phyloP scores from a whole-genome alignment of 2,329 filamentous ascomycete species.

The Verticillium tricorpus region DNA sequence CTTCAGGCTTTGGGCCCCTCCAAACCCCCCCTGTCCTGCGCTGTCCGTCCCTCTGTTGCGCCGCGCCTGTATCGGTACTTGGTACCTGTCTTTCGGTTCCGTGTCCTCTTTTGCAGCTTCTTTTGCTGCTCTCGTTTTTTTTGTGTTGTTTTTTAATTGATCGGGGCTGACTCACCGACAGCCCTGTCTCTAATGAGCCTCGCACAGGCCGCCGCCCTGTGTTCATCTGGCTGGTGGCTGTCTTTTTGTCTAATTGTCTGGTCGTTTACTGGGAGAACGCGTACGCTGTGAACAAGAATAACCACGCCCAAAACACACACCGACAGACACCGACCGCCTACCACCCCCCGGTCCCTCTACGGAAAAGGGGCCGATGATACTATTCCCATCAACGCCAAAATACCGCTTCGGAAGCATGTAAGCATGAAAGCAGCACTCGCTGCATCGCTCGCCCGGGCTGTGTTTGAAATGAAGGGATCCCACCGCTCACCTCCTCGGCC shows the following conservation, averaged over 20 bases:
- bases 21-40: not conserved
- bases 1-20: not conserved
- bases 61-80: not conserved
- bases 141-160: not conserved
- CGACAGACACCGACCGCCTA: not conserved
- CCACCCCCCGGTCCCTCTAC: not conserved
- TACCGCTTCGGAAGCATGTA: not conserved
- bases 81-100: not conserved
- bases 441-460: not conserved
- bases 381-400: not conserved
- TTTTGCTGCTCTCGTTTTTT: not conserved
- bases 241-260: not conserved
- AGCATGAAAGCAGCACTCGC: not conserved
- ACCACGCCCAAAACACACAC: not conserved
- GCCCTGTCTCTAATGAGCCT: not conserved
- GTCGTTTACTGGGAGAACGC: not conserved
- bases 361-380: not conserved
- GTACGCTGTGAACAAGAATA: not conserved
- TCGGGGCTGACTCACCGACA: not conserved
- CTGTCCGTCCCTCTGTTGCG: not conserved
- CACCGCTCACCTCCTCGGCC: not conserved
- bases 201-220: not conserved
- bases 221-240: not conserved
- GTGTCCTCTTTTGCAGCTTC: not conserved
- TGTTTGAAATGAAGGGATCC: not conserved